Conservation (phyloP, 805 yeast genomes). For the Spencermartinsiella europaea region DNA sequence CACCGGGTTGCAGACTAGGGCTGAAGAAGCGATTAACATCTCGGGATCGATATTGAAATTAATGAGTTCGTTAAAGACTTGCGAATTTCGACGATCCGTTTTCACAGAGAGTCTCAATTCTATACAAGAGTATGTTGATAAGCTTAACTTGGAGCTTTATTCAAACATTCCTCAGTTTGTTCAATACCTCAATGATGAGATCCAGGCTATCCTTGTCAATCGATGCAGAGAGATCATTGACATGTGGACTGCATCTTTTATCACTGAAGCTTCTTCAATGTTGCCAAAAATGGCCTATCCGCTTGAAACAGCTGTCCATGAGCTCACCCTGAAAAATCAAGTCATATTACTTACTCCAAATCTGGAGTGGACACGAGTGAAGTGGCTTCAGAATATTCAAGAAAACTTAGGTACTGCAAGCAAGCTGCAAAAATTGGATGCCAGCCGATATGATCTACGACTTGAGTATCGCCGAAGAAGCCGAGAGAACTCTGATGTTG, state of each 20-base stretch:
- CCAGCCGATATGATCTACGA: conserved; percentile 14
- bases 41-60: conserved; percentile 25
- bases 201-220: conserved; percentile 27
- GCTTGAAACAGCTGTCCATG: conserved; percentile 19
- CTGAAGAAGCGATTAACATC: conserved; percentile 28
- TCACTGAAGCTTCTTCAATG: background rate
- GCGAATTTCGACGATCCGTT: conserved; percentile 23
- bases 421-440: conserved; percentile 13
- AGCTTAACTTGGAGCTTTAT: conserved; percentile 36
- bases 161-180: conserved; percentile 33
- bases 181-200: conserved; percentile 31
- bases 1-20: conserved; percentile 28
- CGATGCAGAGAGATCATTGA: conserved; percentile 26
- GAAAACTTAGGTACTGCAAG: conserved; percentile 16
- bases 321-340: conserved; percentile 26
- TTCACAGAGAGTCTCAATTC: conserved; percentile 24
- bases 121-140: conserved; percentile 37
- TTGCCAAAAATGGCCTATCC: conserved; percentile 2
- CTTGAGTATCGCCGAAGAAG: conserved; percentile 4
- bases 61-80: conserved; percentile 26
- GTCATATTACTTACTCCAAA: conserved; percentile 28
- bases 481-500: background rate
- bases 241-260: conserved; percentile 23
- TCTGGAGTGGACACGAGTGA: conserved; percentile 20
- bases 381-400: conserved; percentile 19